Base-by-base conservation (phyloP, 1,139 yeast species). In the Pichia kudriavzevii region DNA sequence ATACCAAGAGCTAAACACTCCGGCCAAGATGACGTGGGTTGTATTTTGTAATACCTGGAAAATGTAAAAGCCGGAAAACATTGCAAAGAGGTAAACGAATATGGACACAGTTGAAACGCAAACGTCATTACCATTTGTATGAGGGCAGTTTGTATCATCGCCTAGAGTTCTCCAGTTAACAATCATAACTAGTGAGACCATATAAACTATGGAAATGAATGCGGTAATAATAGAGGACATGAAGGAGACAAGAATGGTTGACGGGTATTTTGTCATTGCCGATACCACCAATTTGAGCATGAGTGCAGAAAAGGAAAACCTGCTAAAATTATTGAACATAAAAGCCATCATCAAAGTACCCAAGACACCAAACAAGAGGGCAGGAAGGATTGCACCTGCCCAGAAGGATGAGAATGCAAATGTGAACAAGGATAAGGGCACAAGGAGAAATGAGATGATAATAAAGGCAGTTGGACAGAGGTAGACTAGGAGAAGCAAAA, bases 1-100 rank as follows among this genome's bases (percentile, higher is more conserved):
- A 60, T 84, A 87, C 95, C 96, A 88, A 7, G 94, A 73, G 11
- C 96, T 96, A 54, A 73, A 88, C 16, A 87, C 74, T 24, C 95
- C 95, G 13, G 93, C 68, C 38, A 85, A 76, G 1, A 87, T 75
- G 26, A 82, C 84, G 54, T 88, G 95, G 31, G 85, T 78, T 12
- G 83, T 69, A 50, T 84, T 87, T 59, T 78, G 76, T 41, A 84
- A 67, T 16, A 87, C 94, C 58, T 87, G 96, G 12, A 94, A 72
- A 41, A 85, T 75, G 58, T 77, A 82, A 55, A 72, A 87, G n/a
- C 94, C 95, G 3, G 94, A 84, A 59, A 88, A 85, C 45, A 85
- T 75, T 8, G 81, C 75, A 57, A 73, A 80, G 7, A 72, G 48
- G 1, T 93, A 94, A 44, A 82, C 69, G 40, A 81, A 65, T 47